Evolutionary conservation across 2,329 filamentous ascomycete species (phyloP).

Genomic region (Basipetospora sp.): DNA sequence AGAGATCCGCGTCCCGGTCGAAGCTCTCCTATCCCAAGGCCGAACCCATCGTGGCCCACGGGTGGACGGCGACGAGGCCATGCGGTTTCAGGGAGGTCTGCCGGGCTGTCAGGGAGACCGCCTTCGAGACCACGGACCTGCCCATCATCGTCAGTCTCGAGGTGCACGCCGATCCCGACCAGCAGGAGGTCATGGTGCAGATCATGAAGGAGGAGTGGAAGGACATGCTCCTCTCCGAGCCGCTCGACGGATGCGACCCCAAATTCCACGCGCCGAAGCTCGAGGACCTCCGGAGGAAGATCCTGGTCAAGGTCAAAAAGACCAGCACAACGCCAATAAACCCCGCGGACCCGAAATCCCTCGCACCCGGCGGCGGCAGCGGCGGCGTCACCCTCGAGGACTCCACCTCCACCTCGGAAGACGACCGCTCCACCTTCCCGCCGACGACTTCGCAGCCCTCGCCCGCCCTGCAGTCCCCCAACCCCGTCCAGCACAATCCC

Average conservation of each 20-base stretch:
- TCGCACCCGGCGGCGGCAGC: neutral
- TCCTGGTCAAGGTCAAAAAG: slow-evolving; percentile 69
- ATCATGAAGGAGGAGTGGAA: slow-evolving; percentile 88
- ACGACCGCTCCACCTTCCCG: neutral
- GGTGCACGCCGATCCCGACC: slow-evolving; percentile 66
- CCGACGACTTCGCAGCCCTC: neutral
- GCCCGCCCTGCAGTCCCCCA: neutral
- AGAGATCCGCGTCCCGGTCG: slow-evolving; percentile 8
- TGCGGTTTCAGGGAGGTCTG: slow-evolving; percentile 81
- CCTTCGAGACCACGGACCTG: slow-evolving; percentile 60
- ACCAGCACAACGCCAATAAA: slow-evolving; percentile 19
- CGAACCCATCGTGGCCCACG: slow-evolving; percentile 74
- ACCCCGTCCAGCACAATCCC: slow-evolving; percentile 26
- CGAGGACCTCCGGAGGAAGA: slow-evolving; percentile 60
- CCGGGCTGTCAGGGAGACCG: slow-evolving; percentile 59
- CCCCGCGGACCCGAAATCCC: neutral
- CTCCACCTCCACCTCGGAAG: slow-evolving; percentile 1
- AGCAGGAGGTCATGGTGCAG: slow-evolving; percentile 83
- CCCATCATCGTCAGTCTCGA: slow-evolving; percentile 88
- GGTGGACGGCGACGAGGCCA: slow-evolving; percentile 69
- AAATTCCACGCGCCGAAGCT: slow-evolving; percentile 50
- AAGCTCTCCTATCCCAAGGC: slow-evolving; percentile 23
- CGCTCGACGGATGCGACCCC: slow-evolving; percentile 35
- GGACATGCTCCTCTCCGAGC: slow-evolving; percentile 51
- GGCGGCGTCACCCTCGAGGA: neutral